A percentile compares a stretch with the other conserved stretches of the same genome.
Conservation (phyloP, 768 basidiomycete genomes). For the Inosperma sp. region DNA sequence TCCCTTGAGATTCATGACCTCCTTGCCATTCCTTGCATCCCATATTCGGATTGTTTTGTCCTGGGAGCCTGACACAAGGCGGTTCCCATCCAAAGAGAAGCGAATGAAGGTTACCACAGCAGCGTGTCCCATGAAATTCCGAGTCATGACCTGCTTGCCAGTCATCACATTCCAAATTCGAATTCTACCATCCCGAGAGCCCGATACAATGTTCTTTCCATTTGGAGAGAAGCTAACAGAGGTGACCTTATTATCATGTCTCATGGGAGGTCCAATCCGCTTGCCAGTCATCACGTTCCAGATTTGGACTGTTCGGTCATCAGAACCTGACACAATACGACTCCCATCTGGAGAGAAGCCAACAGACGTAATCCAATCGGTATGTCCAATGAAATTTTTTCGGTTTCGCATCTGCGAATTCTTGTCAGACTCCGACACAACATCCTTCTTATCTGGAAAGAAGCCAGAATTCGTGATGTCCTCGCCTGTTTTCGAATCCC, state of each 20-base stretch:
- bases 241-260: conserved; percentile 11
- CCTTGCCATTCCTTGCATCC: too few species aligned
- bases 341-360: too few species aligned
- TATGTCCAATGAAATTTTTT: too few species aligned
- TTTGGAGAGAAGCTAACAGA: conserved; percentile 22
- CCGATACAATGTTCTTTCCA: conserved; percentile 15
- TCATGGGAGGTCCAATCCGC: conserved; percentile 10
- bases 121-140: conserved; percentile 16
- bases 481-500: conserved; percentile 4
- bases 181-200: conserved; percentile 15
- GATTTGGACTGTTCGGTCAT: neutral
- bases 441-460: neutral
- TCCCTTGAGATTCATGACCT: conserved; percentile 17
- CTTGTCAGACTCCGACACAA: too few species aligned
- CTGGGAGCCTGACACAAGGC: too few species aligned
- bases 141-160: conserved; percentile 2
- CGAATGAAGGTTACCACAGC: conserved; percentile 16
- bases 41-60: conserved; percentile 15
- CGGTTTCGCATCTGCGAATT: too few species aligned
- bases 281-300: conserved; percentile 6
- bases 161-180: conserved; percentile 19
- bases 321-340: too few species aligned
- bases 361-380: too few species aligned
- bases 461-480: neutral
- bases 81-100: conserved; percentile 21